Evolutionary conservation across 176 grass and related monocot species (phyloP), one percentile per base, ranked within the genome.

Genomic region (Leersia perrieri): DNA sequence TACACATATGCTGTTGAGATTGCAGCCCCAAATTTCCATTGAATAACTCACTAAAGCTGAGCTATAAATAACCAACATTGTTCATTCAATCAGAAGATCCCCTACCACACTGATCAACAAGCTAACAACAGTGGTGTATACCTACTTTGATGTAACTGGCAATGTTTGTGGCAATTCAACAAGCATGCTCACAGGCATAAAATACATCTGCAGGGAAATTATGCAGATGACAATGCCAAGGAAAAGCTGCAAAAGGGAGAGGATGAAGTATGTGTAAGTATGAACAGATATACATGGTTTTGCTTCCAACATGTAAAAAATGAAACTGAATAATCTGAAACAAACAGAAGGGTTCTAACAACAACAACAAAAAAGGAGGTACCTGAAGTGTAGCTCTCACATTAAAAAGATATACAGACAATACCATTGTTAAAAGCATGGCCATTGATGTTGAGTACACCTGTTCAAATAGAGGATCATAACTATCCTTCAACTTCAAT

Each of bases 381-480:
- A 95, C 92, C 96, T 95, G 96, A 87, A 99, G 73, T 61, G 96
- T 99, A 66, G 90, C 87, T 68, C 89, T 99, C 78, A 93, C 74
- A 80, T 73, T 89, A 63, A 99, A 98, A 83, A 98, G 87, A 72
- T 86, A 98, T 89, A 93, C 79, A 33, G 96, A 95, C 60, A 95
- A 76, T 73, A 99, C 79, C 88, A 94, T 94, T 10, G 96, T 99
- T 53, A 99, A 86, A 70, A 99, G 82, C 96, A 99, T 95, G 23
- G 96, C 92, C 96, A 99, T 99, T 74, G 96, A 99, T 72, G 96
- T 99, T 82, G 96, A 92, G 82, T 99, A 99, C 5, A 99, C 95
- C 96, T 94, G 86, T 64, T 72, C 18, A 76, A 86, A 75, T 25
- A 70, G 35, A 89, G 38, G 74, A 77, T 45, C 33, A 64, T 25